Conservation (phyloP, 2,329 filamentous ascomycete species). For the Coleophoma crateriformis region DNA sequence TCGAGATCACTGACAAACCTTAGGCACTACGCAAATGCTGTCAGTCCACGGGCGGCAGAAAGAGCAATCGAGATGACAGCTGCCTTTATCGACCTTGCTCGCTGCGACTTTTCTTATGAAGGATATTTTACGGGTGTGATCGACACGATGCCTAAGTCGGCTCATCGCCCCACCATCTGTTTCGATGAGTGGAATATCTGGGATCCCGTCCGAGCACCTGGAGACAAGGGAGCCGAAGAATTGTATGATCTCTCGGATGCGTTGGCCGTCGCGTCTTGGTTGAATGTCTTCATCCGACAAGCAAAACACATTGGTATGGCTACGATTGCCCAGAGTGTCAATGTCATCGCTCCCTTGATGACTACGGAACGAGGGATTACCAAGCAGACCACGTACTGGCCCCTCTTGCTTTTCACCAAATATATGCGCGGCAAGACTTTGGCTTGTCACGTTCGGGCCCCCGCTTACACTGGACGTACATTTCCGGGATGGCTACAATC, state of each 20-base stretch:
- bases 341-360: slow-evolving; percentile 59
- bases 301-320: slow-evolving; percentile 56
- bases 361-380: slow-evolving; percentile 47
- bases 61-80: slow-evolving; percentile 55
- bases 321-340: slow-evolving; percentile 57
- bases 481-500: slow-evolving; percentile 56
- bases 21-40: slow-evolving; percentile 43
- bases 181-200: slow-evolving; percentile 66
- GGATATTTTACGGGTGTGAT: background rate
- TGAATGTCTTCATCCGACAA: slow-evolving; percentile 59
- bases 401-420: slow-evolving; percentile 50
- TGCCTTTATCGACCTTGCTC: slow-evolving; percentile 53
- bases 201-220: slow-evolving; percentile 54
- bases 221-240: slow-evolving; percentile 55
- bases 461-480: slow-evolving; percentile 58
- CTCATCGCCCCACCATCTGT: slow-evolving; percentile 49
- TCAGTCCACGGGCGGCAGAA: slow-evolving; percentile 52
- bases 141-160: slow-evolving; percentile 28
- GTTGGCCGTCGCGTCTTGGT: slow-evolving; percentile 51
- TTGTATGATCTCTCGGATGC: slow-evolving; percentile 55
- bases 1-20: slow-evolving; percentile 30
- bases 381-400: slow-evolving; percentile 59
- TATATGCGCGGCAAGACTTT: slow-evolving; percentile 68
- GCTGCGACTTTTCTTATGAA: slow-evolving; percentile 36
- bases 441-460: slow-evolving; percentile 55